A percentile compares a stretch with the other conserved stretches of the same genome.
Evolutionary conservation across 2,329 filamentous ascomycete species (phyloP).

Genomic region (Madurella mycetomatis): DNA sequence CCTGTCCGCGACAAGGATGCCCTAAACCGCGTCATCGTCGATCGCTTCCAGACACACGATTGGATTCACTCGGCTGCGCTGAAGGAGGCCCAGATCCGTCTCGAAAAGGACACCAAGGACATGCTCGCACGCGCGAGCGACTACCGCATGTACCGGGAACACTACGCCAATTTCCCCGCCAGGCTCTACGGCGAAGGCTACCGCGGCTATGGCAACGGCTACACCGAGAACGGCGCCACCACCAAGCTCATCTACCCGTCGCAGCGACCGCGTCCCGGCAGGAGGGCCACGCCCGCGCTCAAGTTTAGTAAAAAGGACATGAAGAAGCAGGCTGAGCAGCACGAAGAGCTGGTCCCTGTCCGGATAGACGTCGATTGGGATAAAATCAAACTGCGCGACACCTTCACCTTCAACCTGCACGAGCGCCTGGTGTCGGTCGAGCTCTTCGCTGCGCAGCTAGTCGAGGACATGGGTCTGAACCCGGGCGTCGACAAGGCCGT

Average conservation of each 20-base stretch:
- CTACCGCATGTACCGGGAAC: conserved; percentile 59
- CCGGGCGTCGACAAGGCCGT: conserved; percentile 63
- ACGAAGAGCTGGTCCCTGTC: conserved; percentile 87
- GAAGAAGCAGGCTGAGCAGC: conserved; percentile 78
- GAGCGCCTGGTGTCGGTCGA: conserved; percentile 78
- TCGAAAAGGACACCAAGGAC: conserved; percentile 54
- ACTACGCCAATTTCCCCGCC: conserved; percentile 51
- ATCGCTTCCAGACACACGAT: conserved; percentile 52
- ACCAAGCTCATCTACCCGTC: conserved; percentile 74
- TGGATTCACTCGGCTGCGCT: conserved; percentile 51
- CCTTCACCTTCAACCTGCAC: conserved; percentile 97
- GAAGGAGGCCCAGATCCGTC: conserved; percentile 47
- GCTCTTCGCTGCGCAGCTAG: conserved; percentile 79
- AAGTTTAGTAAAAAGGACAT: conserved; percentile 76
- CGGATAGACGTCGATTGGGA: conserved; percentile 92
- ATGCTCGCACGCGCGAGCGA: conserved; percentile 66
- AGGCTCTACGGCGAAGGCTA: conserved; percentile 71
- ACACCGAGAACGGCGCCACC: conserved; percentile 66
- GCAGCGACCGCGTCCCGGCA: conserved; percentile 71
- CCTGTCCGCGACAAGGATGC: conserved; percentile 50
- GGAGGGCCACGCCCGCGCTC: conserved; percentile 67
- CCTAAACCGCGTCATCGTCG: conserved; percentile 50
- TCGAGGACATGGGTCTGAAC: conserved; percentile 85
- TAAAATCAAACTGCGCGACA: conserved; percentile 91
- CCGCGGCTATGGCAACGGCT: conserved; percentile 81